Evolutionary conservation across 2,329 filamentous ascomycete genomes (phyloP).

Genomic region (Pseudogymnoascus sp.): DNA sequence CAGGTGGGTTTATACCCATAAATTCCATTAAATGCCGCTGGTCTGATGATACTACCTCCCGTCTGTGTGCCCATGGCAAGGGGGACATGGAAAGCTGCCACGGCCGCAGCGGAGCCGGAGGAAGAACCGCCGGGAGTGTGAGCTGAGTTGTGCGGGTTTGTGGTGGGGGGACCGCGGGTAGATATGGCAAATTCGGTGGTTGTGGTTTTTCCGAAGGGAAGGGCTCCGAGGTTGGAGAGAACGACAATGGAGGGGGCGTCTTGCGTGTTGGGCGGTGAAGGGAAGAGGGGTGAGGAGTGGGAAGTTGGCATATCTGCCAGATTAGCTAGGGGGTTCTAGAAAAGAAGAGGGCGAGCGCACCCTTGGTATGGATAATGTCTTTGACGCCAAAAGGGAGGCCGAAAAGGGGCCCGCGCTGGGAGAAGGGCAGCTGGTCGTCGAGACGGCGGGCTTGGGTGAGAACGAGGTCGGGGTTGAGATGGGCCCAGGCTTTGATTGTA

Average conservation of each 20-base stretch:
- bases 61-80: slow-evolving; percentile 59
- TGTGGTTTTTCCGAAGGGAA: slow-evolving; percentile 52
- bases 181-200: slow-evolving; percentile 59
- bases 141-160: slow-evolving; percentile 45
- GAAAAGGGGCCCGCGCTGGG: slow-evolving; percentile 46
- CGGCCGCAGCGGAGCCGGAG: slow-evolving; percentile 57
- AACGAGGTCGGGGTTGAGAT: slow-evolving; percentile 39
- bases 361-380: slow-evolving; percentile 51
- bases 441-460: slow-evolving; percentile 42
- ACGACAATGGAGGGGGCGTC: slow-evolving; percentile 46
- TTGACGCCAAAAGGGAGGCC: slow-evolving; percentile 52
- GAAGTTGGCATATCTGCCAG: slow-evolving; percentile 47
- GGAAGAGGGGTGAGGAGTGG: slow-evolving; percentile 48
- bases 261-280: slow-evolving; percentile 34
- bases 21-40: slow-evolving; percentile 56
- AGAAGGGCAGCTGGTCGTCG: slow-evolving; percentile 43
- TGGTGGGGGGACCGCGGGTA: slow-evolving; percentile 43
- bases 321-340: not conserved
- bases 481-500: slow-evolving; percentile 43
- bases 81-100: slow-evolving; percentile 56
- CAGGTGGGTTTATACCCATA: slow-evolving; percentile 61
- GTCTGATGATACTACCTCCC: slow-evolving; percentile 54
- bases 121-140: slow-evolving; percentile 61
- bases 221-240: slow-evolving; percentile 46
- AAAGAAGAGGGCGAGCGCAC: slow-evolving; percentile 20